Percentiles rank a stretch among this genome's conserved stretches.
Evolutionary conservation across 2,329 filamentous ascomycete species (phyloP).

Genomic region (Amphichorda felina): DNA sequence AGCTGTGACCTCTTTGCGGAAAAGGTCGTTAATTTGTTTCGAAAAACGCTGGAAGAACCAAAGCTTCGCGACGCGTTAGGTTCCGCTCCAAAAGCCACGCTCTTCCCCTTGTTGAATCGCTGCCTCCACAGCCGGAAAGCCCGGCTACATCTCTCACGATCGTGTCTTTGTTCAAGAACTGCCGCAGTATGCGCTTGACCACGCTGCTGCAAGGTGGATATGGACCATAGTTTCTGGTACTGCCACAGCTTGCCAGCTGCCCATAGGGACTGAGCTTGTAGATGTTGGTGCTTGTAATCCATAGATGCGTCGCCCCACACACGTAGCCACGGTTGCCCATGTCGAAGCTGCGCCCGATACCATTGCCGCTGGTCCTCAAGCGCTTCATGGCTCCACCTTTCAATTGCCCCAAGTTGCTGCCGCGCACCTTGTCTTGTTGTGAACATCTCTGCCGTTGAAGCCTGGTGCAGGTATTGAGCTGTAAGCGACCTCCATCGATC

Average conservation of each 20-base stretch:
- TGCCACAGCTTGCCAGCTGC: conserved; percentile 17
- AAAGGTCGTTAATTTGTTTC: conserved; percentile 13
- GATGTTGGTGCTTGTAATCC: conserved; percentile 11
- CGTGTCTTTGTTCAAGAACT: conserved; percentile 18
- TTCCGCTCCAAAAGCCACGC: conserved; percentile 2
- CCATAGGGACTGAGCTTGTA: conserved; percentile 18
- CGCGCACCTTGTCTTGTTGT: conserved; percentile 5
- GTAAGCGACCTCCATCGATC: conserved; percentile 15
- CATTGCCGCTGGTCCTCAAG: conserved; percentile 7
- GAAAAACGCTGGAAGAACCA: conserved; percentile 5
- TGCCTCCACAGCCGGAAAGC: conserved; percentile 19
- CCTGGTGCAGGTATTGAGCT: conserved; percentile 4
- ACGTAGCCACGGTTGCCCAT: conserved; percentile 9
- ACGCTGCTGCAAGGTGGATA: conserved; percentile 20
- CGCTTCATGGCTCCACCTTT: conserved; percentile 11
- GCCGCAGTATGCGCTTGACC: conserved; percentile 24
- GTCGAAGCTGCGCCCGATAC: conserved; percentile 9
- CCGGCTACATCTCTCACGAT: conserved; percentile 17
- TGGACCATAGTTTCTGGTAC: conserved; percentile 23
- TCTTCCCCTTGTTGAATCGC: conserved; percentile 7
- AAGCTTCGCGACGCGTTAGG: not conserved
- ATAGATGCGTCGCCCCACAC: conserved; percentile 11
- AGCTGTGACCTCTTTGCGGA: conserved; percentile 11
- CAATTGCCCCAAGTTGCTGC: conserved; percentile 5
- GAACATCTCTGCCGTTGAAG: conserved; percentile 8